Conservation (phyloP, 2,329 filamentous ascomycete genomes). For the Incumbomyces lentus region DNA sequence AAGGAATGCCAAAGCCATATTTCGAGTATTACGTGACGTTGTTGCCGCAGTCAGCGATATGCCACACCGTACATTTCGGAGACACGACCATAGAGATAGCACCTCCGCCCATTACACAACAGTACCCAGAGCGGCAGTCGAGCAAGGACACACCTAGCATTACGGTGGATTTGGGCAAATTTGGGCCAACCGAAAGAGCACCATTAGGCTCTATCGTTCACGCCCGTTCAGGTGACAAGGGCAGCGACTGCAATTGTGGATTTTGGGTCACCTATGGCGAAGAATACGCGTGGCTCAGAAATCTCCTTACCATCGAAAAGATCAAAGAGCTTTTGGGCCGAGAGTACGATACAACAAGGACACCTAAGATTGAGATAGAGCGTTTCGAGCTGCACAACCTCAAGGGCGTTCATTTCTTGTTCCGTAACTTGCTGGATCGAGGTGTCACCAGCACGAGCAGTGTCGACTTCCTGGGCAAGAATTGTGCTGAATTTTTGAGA, state of each 20-base stretch:
- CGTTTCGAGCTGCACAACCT: slow-evolving; percentile 38
- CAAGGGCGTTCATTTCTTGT: slow-evolving; percentile 30
- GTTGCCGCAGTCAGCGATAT: slow-evolving; percentile 20
- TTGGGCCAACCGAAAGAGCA: slow-evolving; percentile 22
- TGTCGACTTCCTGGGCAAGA: slow-evolving; percentile 32
- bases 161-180: slow-evolving; percentile 17
- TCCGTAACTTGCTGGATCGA: slow-evolving; percentile 29
- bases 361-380: slow-evolving; percentile 28
- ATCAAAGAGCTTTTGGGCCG: slow-evolving; percentile 27
- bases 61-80: slow-evolving; percentile 23
- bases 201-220: slow-evolving; percentile 27
- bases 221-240: slow-evolving; percentile 29
- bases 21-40: slow-evolving; percentile 25
- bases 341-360: slow-evolving; percentile 25
- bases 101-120: slow-evolving; percentile 19
- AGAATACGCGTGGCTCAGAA: slow-evolving; percentile 25
- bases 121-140: slow-evolving; percentile 20
- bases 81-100: slow-evolving; percentile 19
- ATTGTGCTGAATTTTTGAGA: slow-evolving; percentile 30
- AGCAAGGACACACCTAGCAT: slow-evolving; percentile 16
- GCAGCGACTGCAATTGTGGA: slow-evolving; percentile 27
- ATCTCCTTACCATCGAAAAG: slow-evolving; percentile 15
- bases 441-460: slow-evolving; percentile 28
- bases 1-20: slow-evolving; percentile 27
- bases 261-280: slow-evolving; percentile 26